A percentile compares a stretch with the other conserved stretches of the same genome.
phyloP scores from a whole-genome alignment of 208 protist genomes.

The Polymyxa betae region DNA sequence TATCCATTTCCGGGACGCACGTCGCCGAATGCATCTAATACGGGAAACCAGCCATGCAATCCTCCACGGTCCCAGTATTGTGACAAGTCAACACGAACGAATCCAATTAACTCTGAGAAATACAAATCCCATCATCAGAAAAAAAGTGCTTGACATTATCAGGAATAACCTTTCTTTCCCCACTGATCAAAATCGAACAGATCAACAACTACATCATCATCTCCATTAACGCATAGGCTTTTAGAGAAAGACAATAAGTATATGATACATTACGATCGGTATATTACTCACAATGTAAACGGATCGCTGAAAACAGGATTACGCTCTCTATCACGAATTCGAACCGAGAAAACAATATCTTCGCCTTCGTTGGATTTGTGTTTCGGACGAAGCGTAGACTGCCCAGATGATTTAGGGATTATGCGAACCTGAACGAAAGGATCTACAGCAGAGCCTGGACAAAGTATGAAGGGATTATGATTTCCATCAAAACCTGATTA shows the following conservation, averaged over 20 bases:
- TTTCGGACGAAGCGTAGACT: background rate
- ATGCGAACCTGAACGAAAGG: constrained; percentile 14
- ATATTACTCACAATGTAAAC: constrained; percentile 21
- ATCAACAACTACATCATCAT: background rate
- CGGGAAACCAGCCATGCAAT: constrained; percentile 23
- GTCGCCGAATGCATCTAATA: background rate
- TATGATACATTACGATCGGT: background rate
- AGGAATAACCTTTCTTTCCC: background rate
- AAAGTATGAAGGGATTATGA: too few species aligned
- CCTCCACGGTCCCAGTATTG: background rate
- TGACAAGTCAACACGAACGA: background rate
- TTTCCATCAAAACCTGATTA: background rate
- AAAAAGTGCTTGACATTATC: background rate
- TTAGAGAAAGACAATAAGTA: too few species aligned
- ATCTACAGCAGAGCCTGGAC: background rate
- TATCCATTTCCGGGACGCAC: background rate
- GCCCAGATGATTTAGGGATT: background rate
- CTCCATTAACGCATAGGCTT: background rate
- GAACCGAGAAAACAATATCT: background rate
- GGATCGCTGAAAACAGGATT: constrained; percentile 20
- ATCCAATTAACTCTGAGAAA: background rate
- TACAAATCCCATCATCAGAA: background rate
- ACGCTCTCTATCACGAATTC: background rate
- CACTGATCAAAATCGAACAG: constrained; percentile 29
- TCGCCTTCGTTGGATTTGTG: background rate